Conservation (phyloP, 331 rosid genomes). For the Saraca asoca region DNA sequence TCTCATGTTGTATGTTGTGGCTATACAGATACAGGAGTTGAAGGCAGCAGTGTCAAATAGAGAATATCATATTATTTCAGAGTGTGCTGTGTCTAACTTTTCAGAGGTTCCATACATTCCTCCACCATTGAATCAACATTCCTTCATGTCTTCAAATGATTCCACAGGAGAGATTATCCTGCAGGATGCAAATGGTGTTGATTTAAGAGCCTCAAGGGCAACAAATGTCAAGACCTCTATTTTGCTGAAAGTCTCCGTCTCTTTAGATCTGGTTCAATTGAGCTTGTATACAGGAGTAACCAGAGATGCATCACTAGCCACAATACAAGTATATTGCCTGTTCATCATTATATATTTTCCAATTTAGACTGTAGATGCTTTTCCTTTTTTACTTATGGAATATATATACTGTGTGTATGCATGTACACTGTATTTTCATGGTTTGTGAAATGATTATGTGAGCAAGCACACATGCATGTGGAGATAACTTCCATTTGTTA, state of each 20-base stretch:
- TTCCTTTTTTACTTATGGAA: not conserved
- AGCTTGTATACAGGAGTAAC: slow-evolving; percentile 69
- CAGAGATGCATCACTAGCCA: slow-evolving; percentile 84
- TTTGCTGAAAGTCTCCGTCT: slow-evolving; percentile 61
- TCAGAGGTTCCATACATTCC: slow-evolving; percentile 78
- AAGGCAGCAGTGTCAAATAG: slow-evolving; percentile 87
- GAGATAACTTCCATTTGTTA: too few relatives aligned
- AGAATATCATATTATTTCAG: slow-evolving; percentile 85
- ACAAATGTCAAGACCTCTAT: slow-evolving; percentile 48
- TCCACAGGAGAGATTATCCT: slow-evolving; percentile 39
- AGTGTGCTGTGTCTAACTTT: slow-evolving; percentile 85
- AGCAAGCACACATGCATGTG: too few relatives aligned
- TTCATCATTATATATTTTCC: slow-evolving; percentile 5
- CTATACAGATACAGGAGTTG: slow-evolving; percentile 75
- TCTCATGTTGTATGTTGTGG: slow-evolving; percentile 31
- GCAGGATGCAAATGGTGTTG: slow-evolving; percentile 44
- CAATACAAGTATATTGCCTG: slow-evolving; percentile 69
- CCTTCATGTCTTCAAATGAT: slow-evolving; percentile 42
- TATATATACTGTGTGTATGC: not conserved
- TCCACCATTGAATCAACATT: slow-evolving; percentile 55
- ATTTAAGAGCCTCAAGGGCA: slow-evolving; percentile 35
- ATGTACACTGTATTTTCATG: too few relatives aligned
- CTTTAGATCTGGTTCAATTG: slow-evolving; percentile 72
- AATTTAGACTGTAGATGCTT: not conserved
- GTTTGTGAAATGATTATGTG: too few relatives aligned